Base-by-base conservation (phyloP, 805 yeast species). In the Ogataea degrootiae region DNA sequence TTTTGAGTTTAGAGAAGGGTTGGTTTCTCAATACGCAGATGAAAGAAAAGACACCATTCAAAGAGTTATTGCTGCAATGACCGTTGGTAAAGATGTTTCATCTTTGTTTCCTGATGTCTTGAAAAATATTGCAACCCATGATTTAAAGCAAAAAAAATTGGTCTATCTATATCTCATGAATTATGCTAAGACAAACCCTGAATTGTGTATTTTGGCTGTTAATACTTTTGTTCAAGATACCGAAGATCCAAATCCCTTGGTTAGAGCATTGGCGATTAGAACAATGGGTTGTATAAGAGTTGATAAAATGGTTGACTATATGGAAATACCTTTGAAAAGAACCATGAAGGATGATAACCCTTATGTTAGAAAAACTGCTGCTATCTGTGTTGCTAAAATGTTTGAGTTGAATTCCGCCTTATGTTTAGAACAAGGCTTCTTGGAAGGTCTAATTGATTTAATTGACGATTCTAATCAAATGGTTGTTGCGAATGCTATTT, bases 201-300 rank as follows among this genome's bases (percentile, higher is more conserved):
- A 94, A 69, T 75, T 94, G 47, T 89, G 96, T 63, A 91, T 94
- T 55, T 73, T 94, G 57, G 99, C 97, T 1, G 98, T 94, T 44
- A 94, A 94, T 68, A 94, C 99, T 1, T 94, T 94, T 75, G 96
- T 94, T 23, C 79, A 77, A 65, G 99, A 94, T 69, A 82, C 96
- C 2, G 96, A 88, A 63, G 98, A 94, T 65, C 96, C 97, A 43
- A 94, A 94, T 62, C 99, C 99, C 1, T 75, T 95, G 58, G 91
- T 94, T 23, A 77, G 98, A 46, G 96, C 98, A 1, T 78, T 94
- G 69, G 98, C 99, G 0, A 91, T 94, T 50, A 80, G 99, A 61
- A 94, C 99, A 12, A 94, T 94, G 99, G 98, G 99, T 0, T 92
- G 97, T 71, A 90, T 94, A 43, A 74, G 98, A 40, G 98, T 94